Base-by-base conservation (phyloP, 176 grass and related monocot genomes). In the Eragrostis nindensis region DNA sequence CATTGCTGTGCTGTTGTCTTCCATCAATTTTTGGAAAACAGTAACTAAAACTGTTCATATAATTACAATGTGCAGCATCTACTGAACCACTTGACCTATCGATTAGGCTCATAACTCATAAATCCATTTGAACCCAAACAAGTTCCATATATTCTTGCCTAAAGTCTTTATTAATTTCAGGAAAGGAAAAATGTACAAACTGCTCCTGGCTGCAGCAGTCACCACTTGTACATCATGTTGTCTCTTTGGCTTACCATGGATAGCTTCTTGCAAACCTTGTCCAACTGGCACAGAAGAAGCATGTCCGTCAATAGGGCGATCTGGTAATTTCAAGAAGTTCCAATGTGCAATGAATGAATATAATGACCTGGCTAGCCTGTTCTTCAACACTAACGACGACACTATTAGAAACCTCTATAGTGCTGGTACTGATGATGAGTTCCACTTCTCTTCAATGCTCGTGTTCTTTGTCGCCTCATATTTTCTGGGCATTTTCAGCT, bases 311-410 rank as follows among this genome's bases (percentile, higher is more conserved):
- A 98, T 94, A 57, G 92, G 95, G n/a, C 83, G 92, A 54, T 98
- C 95, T 75, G 95, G 95, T 83, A 98, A 98, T 72, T 98, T 93
- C 79, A 94, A 94, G 70, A 98, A 92, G 75, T 98, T 90, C 68
- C 95, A 98, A 36, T 94, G 92, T 83, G 75, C 67, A 30, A 76
- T 87, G 65, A 76, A 76, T 78, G 83, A 98, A 29, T 98, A 98
- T 84, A 94, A 98, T 71, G 95, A 98, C 82, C 47, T 98, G 46
- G 95, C 95, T 77, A 98, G 95, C 84, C 86, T 98, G 54, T 89
- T 98, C 67, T 94, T 98, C 81, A 98, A 98, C 77, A 98, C 92
- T 13, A 93, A 89, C 56, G 95, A 98, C 24, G 95, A 98, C 71
- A 89, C 95, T 38, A 98, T 98, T 57, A 85, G 92, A 84, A 98